Percentiles rank a stretch among this genome's conserved stretches.
phyloP scores from a whole-genome alignment of 208 protist genomes.

The Leishmania braziliensis region DNA sequence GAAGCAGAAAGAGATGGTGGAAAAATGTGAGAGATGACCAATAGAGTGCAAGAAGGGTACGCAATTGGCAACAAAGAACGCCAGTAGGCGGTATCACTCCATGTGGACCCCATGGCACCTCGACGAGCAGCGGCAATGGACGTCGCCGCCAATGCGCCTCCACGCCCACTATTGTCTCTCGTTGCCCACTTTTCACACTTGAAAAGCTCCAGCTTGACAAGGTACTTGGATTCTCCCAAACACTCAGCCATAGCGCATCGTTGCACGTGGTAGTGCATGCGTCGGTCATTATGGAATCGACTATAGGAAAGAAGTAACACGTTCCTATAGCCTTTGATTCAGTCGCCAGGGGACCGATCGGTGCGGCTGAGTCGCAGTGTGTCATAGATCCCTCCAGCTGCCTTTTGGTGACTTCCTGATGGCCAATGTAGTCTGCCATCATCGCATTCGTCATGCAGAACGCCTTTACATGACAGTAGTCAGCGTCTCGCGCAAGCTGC shows the following conservation, averaged over 20 bases:
- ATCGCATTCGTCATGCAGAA: not conserved
- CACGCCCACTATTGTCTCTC: not conserved
- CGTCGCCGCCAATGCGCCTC: not conserved
- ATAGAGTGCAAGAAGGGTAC: not conserved
- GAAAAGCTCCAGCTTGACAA: not conserved
- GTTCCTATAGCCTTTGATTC: not conserved
- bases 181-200: no score
- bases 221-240: not conserved
- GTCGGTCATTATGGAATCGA: not conserved
- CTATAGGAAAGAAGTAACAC: not conserved
- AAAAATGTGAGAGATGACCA: not conserved
- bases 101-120: not conserved
- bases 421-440: conserved; percentile 8
- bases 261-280: not conserved
- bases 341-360: not conserved
- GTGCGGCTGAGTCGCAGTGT: not conserved
- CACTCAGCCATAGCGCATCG: no score
- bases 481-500: not conserved
- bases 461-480: conserved; percentile 1
- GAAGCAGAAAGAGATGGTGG: no score
- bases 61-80: not conserved
- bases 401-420: conserved; percentile 4
- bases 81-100: not conserved
- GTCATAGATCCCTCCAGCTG: not conserved
- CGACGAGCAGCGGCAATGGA: not conserved